These are phyloP conservation scores for Plasmodium vivax DNA, from an alignment of 169 alveolate genomes.

Conservation along the genomic window DNA sequence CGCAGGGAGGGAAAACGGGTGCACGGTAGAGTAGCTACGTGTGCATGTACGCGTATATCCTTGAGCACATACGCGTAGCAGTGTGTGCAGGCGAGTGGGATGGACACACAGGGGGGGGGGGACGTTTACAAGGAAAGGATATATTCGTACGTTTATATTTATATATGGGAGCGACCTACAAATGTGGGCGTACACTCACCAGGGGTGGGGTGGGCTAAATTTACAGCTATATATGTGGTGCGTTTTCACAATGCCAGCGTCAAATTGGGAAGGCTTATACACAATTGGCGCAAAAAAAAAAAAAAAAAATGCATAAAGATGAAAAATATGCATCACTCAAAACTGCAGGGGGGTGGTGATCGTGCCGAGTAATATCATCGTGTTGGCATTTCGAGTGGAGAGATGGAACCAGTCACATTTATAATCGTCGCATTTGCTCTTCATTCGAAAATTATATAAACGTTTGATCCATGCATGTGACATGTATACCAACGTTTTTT, in stretches of 20 bases:
- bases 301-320: not conserved
- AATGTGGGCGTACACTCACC: not conserved
- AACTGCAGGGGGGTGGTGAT: not conserved
- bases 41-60: not conserved
- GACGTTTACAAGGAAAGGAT: not conserved
- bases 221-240: not conserved
- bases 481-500: not conserved
- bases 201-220: not conserved
- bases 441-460: not conserved
- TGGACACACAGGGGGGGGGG: not conserved
- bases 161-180: not conserved
- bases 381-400: not conserved
- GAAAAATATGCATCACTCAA: not conserved
- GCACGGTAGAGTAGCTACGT: not conserved
- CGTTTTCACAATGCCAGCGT: not conserved
- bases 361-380: not conserved
- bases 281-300: not conserved
- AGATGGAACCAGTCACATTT: not conserved
- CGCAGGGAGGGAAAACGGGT: not conserved
- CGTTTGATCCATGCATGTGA: not conserved
- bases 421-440: not conserved
- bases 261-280: not conserved
- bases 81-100: not conserved
- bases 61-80: not conserved
- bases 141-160: not conserved